Evolutionary conservation across 2,329 filamentous ascomycete genomes (phyloP), one percentile per base, ranked within the genome.

Genomic region (Ilyonectria mors-panacis): DNA sequence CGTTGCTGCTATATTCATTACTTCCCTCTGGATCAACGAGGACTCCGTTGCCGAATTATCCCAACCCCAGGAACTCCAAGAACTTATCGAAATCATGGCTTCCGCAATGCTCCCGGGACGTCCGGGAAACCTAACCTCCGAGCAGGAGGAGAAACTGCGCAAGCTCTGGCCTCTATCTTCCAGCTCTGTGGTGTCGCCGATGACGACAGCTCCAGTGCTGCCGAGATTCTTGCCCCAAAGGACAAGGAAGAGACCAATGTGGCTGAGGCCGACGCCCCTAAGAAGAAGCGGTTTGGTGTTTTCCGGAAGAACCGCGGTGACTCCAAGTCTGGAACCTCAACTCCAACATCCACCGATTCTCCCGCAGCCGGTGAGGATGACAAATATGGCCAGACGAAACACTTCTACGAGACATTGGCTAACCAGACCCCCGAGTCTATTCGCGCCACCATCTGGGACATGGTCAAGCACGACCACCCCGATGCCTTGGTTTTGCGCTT

Each of bases 401-500:
- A 94, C 56, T 98, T 94, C 81, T 89, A 94, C 73, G 90, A 95
- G 45, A 94, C 94, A 0, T 82, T 99, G 10, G 91, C 92, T 55
- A 93, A 88, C 66, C 88, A 92, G 76, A 87, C 90, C 1, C 93
- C 95, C 0, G 94, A 97, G 75, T 87, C 92, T 48, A 89, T 99
- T 71, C 90, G 94, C 59, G 85, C 87, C 17, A 91, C 94, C 0
- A 93, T 98, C 78, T 98, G 96, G 96, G 88, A 85, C 72, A 97
- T 98, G 94, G 89, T 95, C 65, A 99, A 98, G 84, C 92, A 96
- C 76, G 96, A 99, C 77, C 90, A 98, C 78, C 96, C 96, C 0
- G 96, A 99, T 81, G 92, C 79, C 0, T 65, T 79, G 1, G 71
- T 80, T 0, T 74, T 84, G n/a, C 81, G 82, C 4, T 84, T 83